Base-by-base conservation (phyloP, 208 protist genomes). In the Trypanosoma theileri region DNA sequence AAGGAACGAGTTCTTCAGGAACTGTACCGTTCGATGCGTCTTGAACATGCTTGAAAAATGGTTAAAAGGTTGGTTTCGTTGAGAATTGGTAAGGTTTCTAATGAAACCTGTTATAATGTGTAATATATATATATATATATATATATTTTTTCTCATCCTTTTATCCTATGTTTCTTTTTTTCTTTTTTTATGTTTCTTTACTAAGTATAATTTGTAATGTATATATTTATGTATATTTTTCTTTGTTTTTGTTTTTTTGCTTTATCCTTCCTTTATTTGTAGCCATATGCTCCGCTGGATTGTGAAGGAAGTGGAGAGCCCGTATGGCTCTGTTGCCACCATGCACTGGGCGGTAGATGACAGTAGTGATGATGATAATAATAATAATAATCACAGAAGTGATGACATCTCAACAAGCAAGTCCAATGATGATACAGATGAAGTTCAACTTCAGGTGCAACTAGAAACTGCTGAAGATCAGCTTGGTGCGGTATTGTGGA, bases 401-500 rank as follows among this genome's bases (percentile, higher is more conserved):
- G 3, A 48, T 48, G 11, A 48, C 11, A 48, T 14, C 41, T 45
- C 41, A 14, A 45, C 9, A 45, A 45, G 41, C 41, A 44, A 44
- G 28, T 22, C 13, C 40, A 52, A 19, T 13, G 52, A 59, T n/a
- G 61, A 53, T 21, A 45, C 44, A 14, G 71, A 66, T 6, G 63
- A 71, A 21, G 62, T 71, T 14, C 71, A 21, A 19, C 53, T 85
- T 58, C 71, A 85, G 63, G 66, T 76, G 44, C 68, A 75, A 54
- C 67, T 96, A 63, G 86, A 93, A 60, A 78, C 69, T 40, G 86
- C 91, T 2, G 86, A 93, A 66, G 91, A 94, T 56, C 88, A 93
- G 65, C 84, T 96, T 19, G 91, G 91, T 19, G 80, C 91, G 0
- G 91, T 96, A 28, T 71, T 96, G 58, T 96, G 91, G 89, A 96